A percentile compares a stretch with the other conserved stretches of the same genome.
phyloP scores from a whole-genome alignment of 257 asterid species.

The Capsicum rhomboideum region DNA sequence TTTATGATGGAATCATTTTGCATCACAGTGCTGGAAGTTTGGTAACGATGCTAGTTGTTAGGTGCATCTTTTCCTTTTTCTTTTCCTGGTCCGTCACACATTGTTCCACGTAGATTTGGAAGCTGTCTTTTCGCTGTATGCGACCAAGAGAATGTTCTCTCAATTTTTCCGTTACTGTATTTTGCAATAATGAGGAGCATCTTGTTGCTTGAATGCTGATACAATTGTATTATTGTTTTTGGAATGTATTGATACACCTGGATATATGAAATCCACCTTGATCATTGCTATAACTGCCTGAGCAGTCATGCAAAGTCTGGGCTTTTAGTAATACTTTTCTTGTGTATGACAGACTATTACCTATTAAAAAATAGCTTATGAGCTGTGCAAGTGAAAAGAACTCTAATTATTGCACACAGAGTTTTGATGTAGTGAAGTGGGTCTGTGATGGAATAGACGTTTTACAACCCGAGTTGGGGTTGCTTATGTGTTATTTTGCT shows the following conservation, averaged over 20 bases:
- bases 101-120: conserved; percentile 6
- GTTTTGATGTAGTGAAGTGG: background rate
- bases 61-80: background rate
- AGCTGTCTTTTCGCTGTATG: conserved; percentile 1
- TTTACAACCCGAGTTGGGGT: background rate
- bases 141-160: background rate
- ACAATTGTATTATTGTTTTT: background rate
- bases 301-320: background rate
- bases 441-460: background rate
- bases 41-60: background rate
- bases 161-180: background rate
- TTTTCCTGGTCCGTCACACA: background rate
- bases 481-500: background rate
- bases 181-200: background rate
- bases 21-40: background rate
- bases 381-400: background rate
- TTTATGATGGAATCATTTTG: background rate
- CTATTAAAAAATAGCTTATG: background rate
- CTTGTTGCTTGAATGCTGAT: background rate
- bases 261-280: background rate
- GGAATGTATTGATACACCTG: background rate
- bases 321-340: background rate
- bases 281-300: background rate
- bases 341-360: background rate
- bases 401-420: background rate